Evolutionary conservation across 768 basidiomycete genomes (phyloP).

Genomic region (Tulasnella sp.): DNA sequence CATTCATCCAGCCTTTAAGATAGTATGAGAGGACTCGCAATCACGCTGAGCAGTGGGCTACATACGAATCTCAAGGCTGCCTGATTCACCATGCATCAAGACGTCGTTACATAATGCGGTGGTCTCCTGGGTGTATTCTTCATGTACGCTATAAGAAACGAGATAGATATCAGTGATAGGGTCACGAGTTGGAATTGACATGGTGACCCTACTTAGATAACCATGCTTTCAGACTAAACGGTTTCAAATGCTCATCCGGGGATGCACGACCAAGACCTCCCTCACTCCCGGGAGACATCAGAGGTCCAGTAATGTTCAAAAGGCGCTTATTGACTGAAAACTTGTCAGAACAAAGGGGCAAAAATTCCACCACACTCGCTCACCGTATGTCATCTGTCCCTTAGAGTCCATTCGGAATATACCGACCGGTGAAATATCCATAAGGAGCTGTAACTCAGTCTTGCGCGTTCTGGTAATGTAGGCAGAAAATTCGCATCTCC

Average conservation of each 20-base stretch:
- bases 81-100: slow-evolving; percentile 2
- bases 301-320: too few species aligned
- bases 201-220: too few species aligned
- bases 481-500: background rate
- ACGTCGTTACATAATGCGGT: slow-evolving; percentile 2
- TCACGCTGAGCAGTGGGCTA: background rate
- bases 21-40: background rate
- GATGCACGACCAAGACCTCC: too few species aligned
- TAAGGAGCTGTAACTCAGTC: slow-evolving; percentile 23
- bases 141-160: slow-evolving; percentile 11
- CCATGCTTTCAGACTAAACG: too few species aligned
- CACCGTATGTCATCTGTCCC: slow-evolving; percentile 12
- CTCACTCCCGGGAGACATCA: too few species aligned
- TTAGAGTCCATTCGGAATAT: slow-evolving; percentile 21
- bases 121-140: slow-evolving; percentile 10
- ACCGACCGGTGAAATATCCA: slow-evolving; percentile 26
- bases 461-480: slow-evolving; percentile 21
- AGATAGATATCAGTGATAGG: too few species aligned
- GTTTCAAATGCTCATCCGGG: too few species aligned
- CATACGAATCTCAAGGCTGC: slow-evolving; percentile 17
- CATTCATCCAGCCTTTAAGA: slow-evolving; percentile 16
- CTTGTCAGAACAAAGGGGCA: too few species aligned
- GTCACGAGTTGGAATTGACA: too few species aligned
- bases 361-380: background rate
- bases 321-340: too few species aligned